Evolutionary conservation across 176 grass and related monocot species (phyloP), one percentile per base, ranked within the genome.

Genomic region (Oryza brachyantha): DNA sequence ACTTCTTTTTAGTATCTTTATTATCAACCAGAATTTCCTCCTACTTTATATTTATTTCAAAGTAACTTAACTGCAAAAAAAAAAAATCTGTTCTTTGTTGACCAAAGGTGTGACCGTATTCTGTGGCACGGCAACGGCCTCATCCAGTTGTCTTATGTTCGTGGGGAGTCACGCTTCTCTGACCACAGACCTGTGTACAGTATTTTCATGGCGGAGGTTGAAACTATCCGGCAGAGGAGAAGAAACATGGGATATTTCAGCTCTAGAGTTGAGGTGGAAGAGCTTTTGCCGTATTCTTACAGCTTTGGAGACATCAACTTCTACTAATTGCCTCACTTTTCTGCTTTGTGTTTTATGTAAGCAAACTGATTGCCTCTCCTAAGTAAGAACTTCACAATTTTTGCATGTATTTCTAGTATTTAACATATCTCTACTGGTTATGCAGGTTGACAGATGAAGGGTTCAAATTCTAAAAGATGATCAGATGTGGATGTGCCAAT

Each of bases 141-240:
- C 61, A 68, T 65, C 66, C 96, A 95, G 35, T 61, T 95, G 34
- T 88, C 83, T 70, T 99, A 99, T 66, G 83, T 95, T 24, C 88
- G 92, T 0, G 96, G 96, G 36, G 96, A 99, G 79, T 95, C 87
- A 6, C 90, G 92, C 43, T 99, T 99, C 75, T 99, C 96, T 9
- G 96, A 99, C 34, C 92, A 99, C 76, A 81, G 96, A 64, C 92
- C 96, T 1, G 96, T 99, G 62, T 93, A 95, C 59, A 91, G 92
- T 38, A 83, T 91, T 71, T 99, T 99, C 66, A 84, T 66, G 61
- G 96, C 92, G 12, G 96, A 99, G 63, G 92, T 99, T 73, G 92
- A 95, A 91, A 95, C 84, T 60, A 27, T 85, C 60, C 87, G 80
- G 32, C 87, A 70, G n/a, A 94, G 86, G 58, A 57, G 90, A 86